These are phyloP conservation scores for Hanseniaspora hatyaiensis DNA, from an alignment of 805 yeast genomes.

Conservation along the genomic window DNA sequence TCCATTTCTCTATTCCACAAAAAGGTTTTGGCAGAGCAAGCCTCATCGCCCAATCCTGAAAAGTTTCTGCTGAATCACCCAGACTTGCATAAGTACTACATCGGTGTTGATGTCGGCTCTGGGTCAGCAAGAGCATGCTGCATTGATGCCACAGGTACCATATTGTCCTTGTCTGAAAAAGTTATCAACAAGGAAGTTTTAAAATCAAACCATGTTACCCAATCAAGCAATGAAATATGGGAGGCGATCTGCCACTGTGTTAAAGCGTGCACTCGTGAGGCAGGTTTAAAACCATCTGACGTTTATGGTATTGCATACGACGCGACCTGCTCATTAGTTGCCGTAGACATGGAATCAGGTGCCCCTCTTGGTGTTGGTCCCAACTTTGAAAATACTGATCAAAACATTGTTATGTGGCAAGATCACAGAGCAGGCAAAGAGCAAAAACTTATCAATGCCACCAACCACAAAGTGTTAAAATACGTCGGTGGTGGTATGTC, in stretches of 20 bases:
- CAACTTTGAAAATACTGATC: slow-evolving; percentile 56
- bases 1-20: slow-evolving; percentile 13
- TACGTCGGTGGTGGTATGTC: slow-evolving; percentile 98
- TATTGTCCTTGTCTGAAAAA: slow-evolving; percentile 65
- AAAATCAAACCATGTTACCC: slow-evolving; percentile 66
- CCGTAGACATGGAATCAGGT: slow-evolving; percentile 50
- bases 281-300: slow-evolving; percentile 53
- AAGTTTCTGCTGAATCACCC: slow-evolving; percentile 6
- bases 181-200: slow-evolving; percentile 68
- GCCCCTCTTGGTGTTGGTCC: slow-evolving; percentile 86
- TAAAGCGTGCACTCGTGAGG: slow-evolving; percentile 57
- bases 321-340: slow-evolving; percentile 93
- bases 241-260: slow-evolving; percentile 73
- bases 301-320: slow-evolving; percentile 90
- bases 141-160: slow-evolving; percentile 72
- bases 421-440: slow-evolving; percentile 87
- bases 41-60: slow-evolving; percentile 7
- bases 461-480: slow-evolving; percentile 66
- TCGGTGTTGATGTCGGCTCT: slow-evolving; percentile 94
- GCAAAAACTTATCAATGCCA: slow-evolving; percentile 67
- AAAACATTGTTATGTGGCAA: slow-evolving; percentile 93
- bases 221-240: slow-evolving; percentile 88
- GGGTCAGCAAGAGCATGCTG: slow-evolving; percentile 94
- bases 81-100: slow-evolving; percentile 32
- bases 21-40: slow-evolving; percentile 10